Base-by-base conservation (phyloP, 176 grass and related monocot genomes). In the Melocanna baccifera region DNA sequence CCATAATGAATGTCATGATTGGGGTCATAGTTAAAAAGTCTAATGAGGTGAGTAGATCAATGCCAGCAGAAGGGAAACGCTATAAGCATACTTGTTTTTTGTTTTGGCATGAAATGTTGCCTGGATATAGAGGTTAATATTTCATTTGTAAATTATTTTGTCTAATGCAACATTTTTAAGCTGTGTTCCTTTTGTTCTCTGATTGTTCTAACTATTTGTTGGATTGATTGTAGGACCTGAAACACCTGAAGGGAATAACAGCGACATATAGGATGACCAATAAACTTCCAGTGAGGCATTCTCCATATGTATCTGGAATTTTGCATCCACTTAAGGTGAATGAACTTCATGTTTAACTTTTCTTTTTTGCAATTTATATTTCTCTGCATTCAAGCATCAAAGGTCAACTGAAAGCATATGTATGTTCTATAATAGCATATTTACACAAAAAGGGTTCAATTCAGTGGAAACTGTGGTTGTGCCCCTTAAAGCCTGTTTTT, bases 231-330 rank as follows among this genome's bases (percentile, higher is more conserved):
- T 80, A 99, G 96, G 96, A 96, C 76, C 81, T 99, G 73, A 96
- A 87, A 71, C 96, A 99, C 78, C 76, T 99, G 62, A 99, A 91
- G 90, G 96, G 93, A 91, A 95, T 99, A 76, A 91, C 91, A 79
- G 93, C 96, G 5, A 96, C 91, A 68, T 99, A 99, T 87, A 96
- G 96, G 81, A 92, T 99, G 96, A 94, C 91, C 12, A 99, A 87
- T 80, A 96, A 99, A 64, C 96, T 99, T 96, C 90, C 96, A 57
- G 93, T 94, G 34, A 96, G 91, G 81, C 96, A 93, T 92, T 99
- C 96, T 73, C 91, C 88, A 32, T 99, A 99, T 71, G 96, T 96
- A 73, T 96, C 91, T 28, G 83, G 90, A 52, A 94, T 96, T 77
- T 90, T 96, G 67, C 92, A 92, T 91, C 93, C 96, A 81, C 67